Percentiles rank a stretch among this genome's conserved stretches.
phyloP scores from a whole-genome alignment of 352 stramenopile genomes.

The Pythium brachiatum region DNA sequence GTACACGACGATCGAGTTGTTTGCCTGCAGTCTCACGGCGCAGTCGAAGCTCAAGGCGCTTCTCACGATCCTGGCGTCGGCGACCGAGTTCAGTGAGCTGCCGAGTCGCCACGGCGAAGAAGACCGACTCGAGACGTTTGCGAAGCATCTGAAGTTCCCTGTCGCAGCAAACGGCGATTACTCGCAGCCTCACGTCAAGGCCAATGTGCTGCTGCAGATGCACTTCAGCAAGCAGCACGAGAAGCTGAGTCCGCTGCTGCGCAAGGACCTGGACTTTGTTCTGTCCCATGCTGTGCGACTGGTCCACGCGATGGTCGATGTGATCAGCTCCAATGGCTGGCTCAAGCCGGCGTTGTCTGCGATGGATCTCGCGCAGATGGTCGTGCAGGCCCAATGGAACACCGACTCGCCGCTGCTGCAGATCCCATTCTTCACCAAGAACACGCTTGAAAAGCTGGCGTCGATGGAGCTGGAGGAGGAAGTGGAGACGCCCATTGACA shows the following conservation, averaged over 20 bases:
- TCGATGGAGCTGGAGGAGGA: constrained; percentile 65
- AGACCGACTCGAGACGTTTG: constrained; percentile 91
- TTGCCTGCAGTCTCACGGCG: constrained; percentile 95
- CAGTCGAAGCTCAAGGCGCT: constrained; percentile 97
- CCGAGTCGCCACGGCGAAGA: constrained; percentile 94
- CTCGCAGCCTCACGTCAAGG: constrained; percentile 94
- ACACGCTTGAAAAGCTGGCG: constrained; percentile 66
- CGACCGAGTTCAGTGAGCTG: constrained; percentile 96
- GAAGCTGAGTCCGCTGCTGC: constrained; percentile 90
- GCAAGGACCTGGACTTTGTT: constrained; percentile 90
- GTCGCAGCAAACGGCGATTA: constrained; percentile 87
- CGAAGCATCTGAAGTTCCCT: constrained; percentile 93
- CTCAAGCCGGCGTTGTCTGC: constrained; percentile 97
- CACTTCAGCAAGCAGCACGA: constrained; percentile 95
- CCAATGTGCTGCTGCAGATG: constrained; percentile 95
- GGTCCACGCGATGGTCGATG: constrained; percentile 98
- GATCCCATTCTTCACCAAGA: constrained; percentile 96
- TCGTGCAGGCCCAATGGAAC: constrained; percentile 98
- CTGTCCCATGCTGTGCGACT: constrained; percentile 91
- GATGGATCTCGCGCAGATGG: constrained; percentile 99
- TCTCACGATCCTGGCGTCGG: constrained; percentile 95
- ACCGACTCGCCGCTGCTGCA: constrained; percentile 95
- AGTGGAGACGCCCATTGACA: constrained; percentile 79
- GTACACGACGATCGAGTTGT: constrained; percentile 99
- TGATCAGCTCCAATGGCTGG: constrained; percentile 99